Evolutionary conservation across 2,329 filamentous ascomycete genomes (phyloP).

Genomic region (Trichoderma koningiopsis): DNA sequence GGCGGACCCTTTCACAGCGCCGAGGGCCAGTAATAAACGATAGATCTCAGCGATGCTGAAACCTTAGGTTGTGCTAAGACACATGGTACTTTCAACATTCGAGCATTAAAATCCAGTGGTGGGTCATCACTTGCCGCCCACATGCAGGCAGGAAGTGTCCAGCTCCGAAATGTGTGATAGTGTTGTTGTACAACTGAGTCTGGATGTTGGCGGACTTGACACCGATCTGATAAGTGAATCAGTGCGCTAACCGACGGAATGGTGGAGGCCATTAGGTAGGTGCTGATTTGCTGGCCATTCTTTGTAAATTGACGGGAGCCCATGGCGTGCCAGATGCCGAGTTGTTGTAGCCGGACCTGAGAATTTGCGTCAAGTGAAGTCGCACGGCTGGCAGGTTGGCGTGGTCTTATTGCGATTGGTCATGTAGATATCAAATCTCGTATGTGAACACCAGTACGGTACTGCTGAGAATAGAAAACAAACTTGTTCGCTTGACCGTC

Average conservation of each 20-base stretch:
- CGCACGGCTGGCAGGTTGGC: neutral
- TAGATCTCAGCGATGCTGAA: neutral
- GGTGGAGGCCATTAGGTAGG: neutral
- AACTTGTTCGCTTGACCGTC: neutral
- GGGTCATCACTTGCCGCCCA: neutral
- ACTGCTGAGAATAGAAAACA: neutral
- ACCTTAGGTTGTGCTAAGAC: neutral
- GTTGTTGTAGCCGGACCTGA: too few species aligned
- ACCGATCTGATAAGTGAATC: neutral
- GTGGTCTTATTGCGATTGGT: too few species aligned
- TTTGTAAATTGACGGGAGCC: neutral
- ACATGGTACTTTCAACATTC: neutral
- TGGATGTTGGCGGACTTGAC: neutral
- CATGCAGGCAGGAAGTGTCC: neutral
- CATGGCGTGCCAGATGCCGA: neutral
- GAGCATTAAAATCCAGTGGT: neutral
- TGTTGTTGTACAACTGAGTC: neutral
- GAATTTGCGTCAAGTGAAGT: too few species aligned
- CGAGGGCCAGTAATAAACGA: neutral
- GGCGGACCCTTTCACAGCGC: neutral
- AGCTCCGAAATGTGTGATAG: neutral
- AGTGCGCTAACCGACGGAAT: too few species aligned
- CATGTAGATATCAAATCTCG: neutral
- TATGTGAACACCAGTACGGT: neutral
- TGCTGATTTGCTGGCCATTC: neutral